Base-by-base conservation (phyloP, 257 asterid genomes). In the Mitragyna speciosa region DNA sequence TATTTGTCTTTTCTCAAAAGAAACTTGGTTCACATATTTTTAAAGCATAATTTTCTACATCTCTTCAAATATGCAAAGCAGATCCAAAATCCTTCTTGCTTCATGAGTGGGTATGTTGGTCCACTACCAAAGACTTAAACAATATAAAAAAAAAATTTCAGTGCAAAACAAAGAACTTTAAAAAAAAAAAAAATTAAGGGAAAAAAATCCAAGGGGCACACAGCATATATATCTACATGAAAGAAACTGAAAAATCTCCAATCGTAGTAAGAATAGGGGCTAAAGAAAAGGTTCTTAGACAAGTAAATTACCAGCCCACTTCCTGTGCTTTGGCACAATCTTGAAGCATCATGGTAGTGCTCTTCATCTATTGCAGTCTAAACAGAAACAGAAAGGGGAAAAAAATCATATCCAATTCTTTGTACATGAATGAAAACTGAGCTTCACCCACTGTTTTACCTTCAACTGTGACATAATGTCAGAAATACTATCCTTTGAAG, bases 341-440 rank as follows among this genome's bases (percentile, higher is more conserved):
- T 90, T 80, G 99, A 93, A 84, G 99, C 99, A 87, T 95, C 99
- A 73, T 83, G 94, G 78, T 95, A 95, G 36, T 97, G 97, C 85
- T 95, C 98, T 82, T 89, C 92, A 47, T 84, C 91, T 70, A 93
- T 86, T 54, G 99, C 97, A 81, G 72, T 81, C 99, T 95, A 72
- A 58, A 73, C 41, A 64, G 65, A 49, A 74, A 81, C 33, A 87
- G 28, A 59, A 66, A 52, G 3, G 63, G 12, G 30, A 73, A 78
- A 72, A 75, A 19, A 39, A 83, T 30, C 36, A 83, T 31, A 63
- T 51, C 33, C 64, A 84, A 72, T 52, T 76, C 33, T 73, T 5
- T 82, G 48, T 66, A 2, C 77, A 72, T 31, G 76, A 33, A 39
- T 73, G 67, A 71, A 67, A 72, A 39, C 77, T 43, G 30, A 61